A percentile compares a stretch with the other conserved stretches of the same genome.
These are phyloP conservation scores for Marasmius fiardii DNA, from an alignment of 1,284 basidiomycete species.

Conservation along the genomic window DNA sequence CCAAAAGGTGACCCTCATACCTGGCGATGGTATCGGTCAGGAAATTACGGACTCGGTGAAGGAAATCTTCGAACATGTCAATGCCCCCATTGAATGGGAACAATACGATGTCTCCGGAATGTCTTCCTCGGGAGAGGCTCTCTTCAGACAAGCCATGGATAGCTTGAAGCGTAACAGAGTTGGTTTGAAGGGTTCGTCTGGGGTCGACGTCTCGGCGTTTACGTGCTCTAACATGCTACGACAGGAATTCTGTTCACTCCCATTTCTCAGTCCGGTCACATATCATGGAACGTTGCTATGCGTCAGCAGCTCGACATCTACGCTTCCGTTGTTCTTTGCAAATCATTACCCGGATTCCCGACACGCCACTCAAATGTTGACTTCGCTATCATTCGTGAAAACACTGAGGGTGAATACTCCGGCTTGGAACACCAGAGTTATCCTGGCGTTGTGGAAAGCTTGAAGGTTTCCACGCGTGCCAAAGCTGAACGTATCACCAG, in stretches of 20 bases:
- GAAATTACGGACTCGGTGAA: constrained; percentile 99
- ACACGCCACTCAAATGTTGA: constrained; percentile 97
- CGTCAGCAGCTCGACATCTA: constrained; percentile 99
- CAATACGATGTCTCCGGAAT: constrained; percentile 98
- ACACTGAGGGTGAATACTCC: constrained; percentile 99
- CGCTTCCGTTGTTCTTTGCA: constrained; percentile 97
- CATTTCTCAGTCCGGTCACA: constrained; percentile 94
- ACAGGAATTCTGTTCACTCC: constrained; percentile 98
- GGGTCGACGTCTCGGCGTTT: neutral
- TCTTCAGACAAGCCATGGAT: constrained; percentile 98
- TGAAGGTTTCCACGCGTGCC: constrained; percentile 95
- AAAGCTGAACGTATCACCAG: constrained; percentile 97
- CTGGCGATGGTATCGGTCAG: constrained; percentile 94
- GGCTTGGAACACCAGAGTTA: constrained; percentile 98
- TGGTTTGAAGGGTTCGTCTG: constrained; percentile 86
- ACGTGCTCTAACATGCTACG: constrained; percentile 5
- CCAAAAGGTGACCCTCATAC: constrained; percentile 84
- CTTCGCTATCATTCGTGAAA: constrained; percentile 99
- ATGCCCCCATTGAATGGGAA: constrained; percentile 99
- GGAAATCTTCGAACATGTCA: constrained; percentile 96
- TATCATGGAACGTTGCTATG: constrained; percentile 99
- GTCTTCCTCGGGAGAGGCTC: constrained; percentile 89
- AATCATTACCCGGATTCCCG: constrained; percentile 95
- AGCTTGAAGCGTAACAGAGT: constrained; percentile 96
- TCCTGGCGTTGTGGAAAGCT: constrained; percentile 97